A percentile compares a stretch with the other conserved stretches of the same genome.
These are phyloP conservation scores for Rhizopogon vulgaris DNA, from an alignment of 768 basidiomycete genomes.

Conservation along the genomic window DNA sequence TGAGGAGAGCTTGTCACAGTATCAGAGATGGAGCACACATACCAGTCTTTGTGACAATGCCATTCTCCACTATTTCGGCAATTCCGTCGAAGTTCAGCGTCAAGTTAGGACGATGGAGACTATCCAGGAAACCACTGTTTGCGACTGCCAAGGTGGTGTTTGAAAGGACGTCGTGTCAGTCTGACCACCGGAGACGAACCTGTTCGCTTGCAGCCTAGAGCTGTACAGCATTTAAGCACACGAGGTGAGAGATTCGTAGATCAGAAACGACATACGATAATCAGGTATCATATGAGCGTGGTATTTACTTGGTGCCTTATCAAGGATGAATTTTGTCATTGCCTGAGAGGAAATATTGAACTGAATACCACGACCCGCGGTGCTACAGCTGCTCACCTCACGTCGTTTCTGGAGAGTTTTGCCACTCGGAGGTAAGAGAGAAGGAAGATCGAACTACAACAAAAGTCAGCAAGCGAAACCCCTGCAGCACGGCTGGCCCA, in stretches of 20 bases:
- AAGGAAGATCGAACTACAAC: constrained; percentile 16
- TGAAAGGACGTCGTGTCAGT: background rate
- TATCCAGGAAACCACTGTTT: constrained; percentile 20
- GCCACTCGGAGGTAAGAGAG: constrained; percentile 6
- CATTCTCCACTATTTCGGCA: constrained; percentile 10
- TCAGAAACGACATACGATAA: constrained; percentile 35
- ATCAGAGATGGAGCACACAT: background rate
- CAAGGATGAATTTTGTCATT: constrained; percentile 40
- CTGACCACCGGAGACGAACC: constrained; percentile 5
- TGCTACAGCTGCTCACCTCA: constrained; percentile 3
- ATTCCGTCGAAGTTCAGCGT: constrained; percentile 20
- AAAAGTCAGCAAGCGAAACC: background rate
- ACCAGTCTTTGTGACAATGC: constrained; percentile 21
- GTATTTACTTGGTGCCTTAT: constrained; percentile 43
- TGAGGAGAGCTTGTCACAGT: background rate
- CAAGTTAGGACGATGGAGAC: constrained; percentile 17
- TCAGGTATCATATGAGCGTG: constrained; percentile 41
- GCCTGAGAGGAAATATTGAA: constrained; percentile 21
- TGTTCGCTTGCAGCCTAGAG: constrained; percentile 55
- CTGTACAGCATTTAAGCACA: constrained; percentile 21
- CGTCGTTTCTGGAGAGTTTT: constrained; percentile 8
- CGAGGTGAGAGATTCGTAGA: background rate
- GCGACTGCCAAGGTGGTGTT: constrained; percentile 12
- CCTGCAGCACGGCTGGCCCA: constrained; percentile 8
- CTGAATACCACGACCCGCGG: too few species aligned